Evolutionary conservation across 257 asterid genomes (phyloP).

Genomic region (Asclepias syriaca): DNA sequence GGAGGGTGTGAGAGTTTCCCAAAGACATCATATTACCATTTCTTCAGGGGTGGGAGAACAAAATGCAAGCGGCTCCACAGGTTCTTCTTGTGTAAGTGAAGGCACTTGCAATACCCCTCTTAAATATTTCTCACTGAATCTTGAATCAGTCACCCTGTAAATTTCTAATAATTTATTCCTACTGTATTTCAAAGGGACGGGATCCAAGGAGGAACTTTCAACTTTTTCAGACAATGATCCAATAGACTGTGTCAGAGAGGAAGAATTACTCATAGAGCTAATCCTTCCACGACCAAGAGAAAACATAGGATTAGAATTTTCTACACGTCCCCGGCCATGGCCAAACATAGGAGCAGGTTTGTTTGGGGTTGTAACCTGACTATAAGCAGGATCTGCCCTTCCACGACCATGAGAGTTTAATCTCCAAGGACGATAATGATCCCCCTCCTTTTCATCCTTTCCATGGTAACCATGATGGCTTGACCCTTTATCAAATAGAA

Average conservation of each 20-base stretch:
- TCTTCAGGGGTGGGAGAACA: conserved; percentile 67
- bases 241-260: conserved; percentile 34
- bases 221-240: conserved; percentile 48
- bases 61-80: conserved; percentile 70
- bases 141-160: conserved; percentile 54
- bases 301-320: conserved; percentile 39
- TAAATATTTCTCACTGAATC: conserved; percentile 31
- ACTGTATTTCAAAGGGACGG: conserved; percentile 42
- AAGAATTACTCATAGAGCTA: conserved; percentile 32
- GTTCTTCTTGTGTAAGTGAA: conserved; percentile 70
- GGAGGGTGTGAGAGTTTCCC: background rate
- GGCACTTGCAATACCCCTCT: conserved; percentile 55
- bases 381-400: conserved; percentile 55
- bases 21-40: conserved; percentile 41
- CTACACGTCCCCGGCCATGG: conserved; percentile 84
- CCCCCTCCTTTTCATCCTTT: conserved; percentile 83
- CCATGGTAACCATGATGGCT: conserved; percentile 42
- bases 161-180: conserved; percentile 69
- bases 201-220: conserved; percentile 44
- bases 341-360: conserved; percentile 53
- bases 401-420: conserved; percentile 69
- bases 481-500: conserved; percentile 51
- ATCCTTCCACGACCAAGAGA: conserved; percentile 66
- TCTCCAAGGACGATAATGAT: conserved; percentile 81
- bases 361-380: conserved; percentile 46